Conservation (phyloP, 176 grass and related monocot genomes). For the Zea mays region DNA sequence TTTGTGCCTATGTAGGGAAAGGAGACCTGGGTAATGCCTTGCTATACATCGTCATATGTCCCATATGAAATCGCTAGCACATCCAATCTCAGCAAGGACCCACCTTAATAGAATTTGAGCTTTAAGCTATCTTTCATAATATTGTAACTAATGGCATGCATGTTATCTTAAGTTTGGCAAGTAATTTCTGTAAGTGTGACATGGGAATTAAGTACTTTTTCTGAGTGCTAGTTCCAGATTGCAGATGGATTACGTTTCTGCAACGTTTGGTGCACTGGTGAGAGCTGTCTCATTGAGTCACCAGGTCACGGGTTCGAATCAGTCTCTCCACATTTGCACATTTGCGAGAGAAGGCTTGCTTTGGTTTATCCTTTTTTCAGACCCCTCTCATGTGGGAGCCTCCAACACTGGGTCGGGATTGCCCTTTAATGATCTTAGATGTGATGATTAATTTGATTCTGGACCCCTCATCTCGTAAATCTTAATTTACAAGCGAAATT, state of each 20-base stretch:
- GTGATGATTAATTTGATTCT: background rate
- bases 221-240: background rate
- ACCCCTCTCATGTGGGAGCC: no score
- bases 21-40: background rate
- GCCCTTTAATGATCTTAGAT: background rate
- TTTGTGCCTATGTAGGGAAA: background rate
- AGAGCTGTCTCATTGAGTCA: no score
- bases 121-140: background rate
- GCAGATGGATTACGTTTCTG: slow-evolving; percentile 2
- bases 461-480: background rate
- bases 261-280: background rate
- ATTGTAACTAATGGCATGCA: background rate
- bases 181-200: background rate
- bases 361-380: no score
- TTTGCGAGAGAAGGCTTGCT: no score
- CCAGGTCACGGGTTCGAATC: no score
- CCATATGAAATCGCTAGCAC: background rate
- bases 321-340: no score
- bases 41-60: background rate
- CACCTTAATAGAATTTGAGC: background rate
- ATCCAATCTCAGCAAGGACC: background rate
- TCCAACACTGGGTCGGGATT: no score
- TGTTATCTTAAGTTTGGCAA: background rate
- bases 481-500: slow-evolving; percentile 15
- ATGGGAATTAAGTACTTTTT: slow-evolving; percentile 3